Conservation (phyloP, 257 asterid genomes). For the Cinchona pubescens region DNA sequence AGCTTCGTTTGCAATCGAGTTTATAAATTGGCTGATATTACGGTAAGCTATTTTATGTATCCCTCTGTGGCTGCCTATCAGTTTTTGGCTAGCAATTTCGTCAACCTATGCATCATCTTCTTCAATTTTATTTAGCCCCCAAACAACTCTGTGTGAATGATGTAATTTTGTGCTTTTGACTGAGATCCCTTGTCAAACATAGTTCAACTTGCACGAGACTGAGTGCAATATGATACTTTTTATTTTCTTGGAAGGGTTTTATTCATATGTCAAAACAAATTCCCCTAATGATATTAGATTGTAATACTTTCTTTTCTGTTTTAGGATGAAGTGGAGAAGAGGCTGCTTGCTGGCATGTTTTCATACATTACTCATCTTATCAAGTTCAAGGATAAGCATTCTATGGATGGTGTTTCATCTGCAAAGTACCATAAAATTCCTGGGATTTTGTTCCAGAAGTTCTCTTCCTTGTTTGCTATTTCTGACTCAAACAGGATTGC, state of each 20-base stretch:
- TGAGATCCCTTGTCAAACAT: background rate
- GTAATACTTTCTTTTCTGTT: conserved; percentile 8
- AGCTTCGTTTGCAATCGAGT: conserved; percentile 70
- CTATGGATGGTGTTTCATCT: conserved; percentile 70
- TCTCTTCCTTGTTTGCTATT: conserved; percentile 54
- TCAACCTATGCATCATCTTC: background rate
- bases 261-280: background rate
- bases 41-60: conserved; percentile 41
- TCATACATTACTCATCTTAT: conserved; percentile 80
- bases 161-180: background rate
- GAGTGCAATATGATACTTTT: too few relatives aligned
- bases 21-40: conserved; percentile 34
- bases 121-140: background rate
- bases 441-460: conserved; percentile 54
- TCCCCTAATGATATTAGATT: background rate
- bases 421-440: conserved; percentile 68
- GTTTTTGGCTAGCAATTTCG: background rate
- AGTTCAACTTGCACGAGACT: background rate
- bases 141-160: background rate
- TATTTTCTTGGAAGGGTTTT: background rate
- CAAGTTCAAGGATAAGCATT: conserved; percentile 69
- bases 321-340: conserved; percentile 54
- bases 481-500: conserved; percentile 41
- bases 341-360: conserved; percentile 56
- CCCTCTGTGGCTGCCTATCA: background rate